Base-by-base conservation (phyloP, 108 stramenopile species). In the Nitzschia inconspicua region DNA sequence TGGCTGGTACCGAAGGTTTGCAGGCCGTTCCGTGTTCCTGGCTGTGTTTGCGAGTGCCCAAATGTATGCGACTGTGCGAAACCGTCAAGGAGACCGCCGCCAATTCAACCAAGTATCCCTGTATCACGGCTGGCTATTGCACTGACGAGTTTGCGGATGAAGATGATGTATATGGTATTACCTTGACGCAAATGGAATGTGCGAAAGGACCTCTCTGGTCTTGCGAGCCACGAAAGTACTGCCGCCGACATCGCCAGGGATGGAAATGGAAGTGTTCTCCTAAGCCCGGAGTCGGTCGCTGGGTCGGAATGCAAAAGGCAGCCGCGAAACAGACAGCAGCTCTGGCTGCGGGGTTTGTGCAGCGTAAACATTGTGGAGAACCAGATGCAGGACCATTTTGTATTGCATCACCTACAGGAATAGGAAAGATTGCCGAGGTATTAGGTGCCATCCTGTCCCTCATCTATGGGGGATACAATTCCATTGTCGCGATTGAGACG, bases 351-450 rank as follows among this genome's bases (percentile, higher is more conserved):
- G 60, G 44, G 28, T 31, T 60, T 32, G 25, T 42, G 28, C 5
- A 44, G n/a, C 60, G 30, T 3, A 42, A 35, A 46, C 26, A 27
- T 7, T 60, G 60, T 18, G 43, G 31, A 13, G 60, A 60, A 28
- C 46, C 46, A 10, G 46, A 44, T 14, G 60, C 60, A 10, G 60
- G 60, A 18, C 44, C 44, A 35, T 60, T 47, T 29, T 60, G 60
- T 23, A 47, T 60, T 60, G 44, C 60, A 4, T 34, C 32, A 60
- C 60, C 60, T 13, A 60, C 16, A 28, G 60, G 60, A 26, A 24
- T 34, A 11, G 60, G 60, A 13, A 20, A 25, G 19, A 18, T 60
- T 28, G 60, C 60, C 24, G 60, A 60, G 36, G 32, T 0, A 9
- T 11, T 47, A 3, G 60, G 60, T 27, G 46, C 11, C n/a, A 6